Conservation (phyloP, 108 stramenopile genomes). For the Pseudonitzschia multiseries region DNA sequence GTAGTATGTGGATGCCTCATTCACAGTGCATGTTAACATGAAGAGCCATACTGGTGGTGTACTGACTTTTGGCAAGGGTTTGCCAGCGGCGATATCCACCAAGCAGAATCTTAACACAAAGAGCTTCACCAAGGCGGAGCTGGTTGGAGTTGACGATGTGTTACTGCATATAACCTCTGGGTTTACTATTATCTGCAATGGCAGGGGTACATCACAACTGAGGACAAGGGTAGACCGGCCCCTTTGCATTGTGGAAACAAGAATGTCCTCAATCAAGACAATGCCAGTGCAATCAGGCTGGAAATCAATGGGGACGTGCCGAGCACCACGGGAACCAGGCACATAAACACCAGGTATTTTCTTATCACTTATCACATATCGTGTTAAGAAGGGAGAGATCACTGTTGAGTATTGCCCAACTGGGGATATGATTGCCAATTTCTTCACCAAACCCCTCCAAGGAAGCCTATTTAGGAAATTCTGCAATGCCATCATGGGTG, state of each 20-base stretch:
- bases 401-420: constrained; percentile 33
- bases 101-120: constrained; percentile 31
- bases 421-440: constrained; percentile 17
- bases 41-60: constrained; percentile 30
- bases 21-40: constrained; percentile 9
- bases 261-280: constrained; percentile 43
- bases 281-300: constrained; percentile 39
- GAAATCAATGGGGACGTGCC: constrained; percentile 36
- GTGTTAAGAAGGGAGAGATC: constrained; percentile 16
- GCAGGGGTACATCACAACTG: constrained; percentile 27
- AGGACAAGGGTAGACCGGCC: neutral
- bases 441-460: constrained; percentile 38
- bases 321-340: constrained; percentile 26
- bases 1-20: constrained; percentile 11
- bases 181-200: constrained; percentile 30
- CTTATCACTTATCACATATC: constrained; percentile 41
- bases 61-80: constrained; percentile 28
- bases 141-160: constrained; percentile 34
- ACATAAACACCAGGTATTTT: constrained; percentile 31
- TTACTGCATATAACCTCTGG: constrained; percentile 30
- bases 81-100: constrained; percentile 5
- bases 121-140: constrained; percentile 39
- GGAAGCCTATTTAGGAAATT: constrained; percentile 25
- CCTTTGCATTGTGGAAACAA: neutral
- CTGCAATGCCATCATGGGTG: constrained; percentile 3